Evolutionary conservation across 176 grass and related monocot genomes (phyloP).

Genomic region (Triticum dicoccoides): DNA sequence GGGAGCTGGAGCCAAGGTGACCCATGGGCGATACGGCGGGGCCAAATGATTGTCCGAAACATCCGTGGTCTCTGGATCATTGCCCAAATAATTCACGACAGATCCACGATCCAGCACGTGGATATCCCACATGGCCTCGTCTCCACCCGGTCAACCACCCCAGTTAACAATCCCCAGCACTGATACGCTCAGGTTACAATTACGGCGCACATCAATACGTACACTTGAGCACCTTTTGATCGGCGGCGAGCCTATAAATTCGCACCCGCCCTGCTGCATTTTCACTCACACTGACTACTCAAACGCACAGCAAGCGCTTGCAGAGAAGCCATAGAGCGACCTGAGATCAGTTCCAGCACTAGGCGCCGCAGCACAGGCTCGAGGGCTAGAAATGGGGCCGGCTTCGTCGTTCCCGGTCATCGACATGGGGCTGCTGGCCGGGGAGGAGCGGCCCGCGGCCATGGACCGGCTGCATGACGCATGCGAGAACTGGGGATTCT

Average conservation of each 20-base stretch:
- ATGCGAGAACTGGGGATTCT: slow-evolving; percentile 98
- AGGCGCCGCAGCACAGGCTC: background rate
- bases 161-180: background rate
- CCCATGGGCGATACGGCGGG: background rate
- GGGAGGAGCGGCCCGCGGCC: slow-evolving; percentile 38
- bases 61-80: background rate
- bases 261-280: background rate
- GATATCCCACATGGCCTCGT: slow-evolving; percentile 35
- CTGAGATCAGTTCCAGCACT: background rate
- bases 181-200: background rate
- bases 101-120: slow-evolving; percentile 7
- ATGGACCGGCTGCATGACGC: slow-evolving; percentile 73
- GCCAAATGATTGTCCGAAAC: background rate
- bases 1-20: background rate
- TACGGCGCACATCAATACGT: background rate
- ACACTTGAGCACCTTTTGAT: background rate
- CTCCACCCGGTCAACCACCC: slow-evolving; percentile 1
- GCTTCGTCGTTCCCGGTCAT: slow-evolving; percentile 57
- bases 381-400: background rate
- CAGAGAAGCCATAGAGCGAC: background rate
- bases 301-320: background rate
- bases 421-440: slow-evolving; percentile 64
- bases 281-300: background rate
- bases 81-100: slow-evolving; percentile 17
- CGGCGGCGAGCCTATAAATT: slow-evolving; percentile 23